Evolutionary conservation across 208 protist species (phyloP).

Genomic region (Tritrichomonas musculus): DNA sequence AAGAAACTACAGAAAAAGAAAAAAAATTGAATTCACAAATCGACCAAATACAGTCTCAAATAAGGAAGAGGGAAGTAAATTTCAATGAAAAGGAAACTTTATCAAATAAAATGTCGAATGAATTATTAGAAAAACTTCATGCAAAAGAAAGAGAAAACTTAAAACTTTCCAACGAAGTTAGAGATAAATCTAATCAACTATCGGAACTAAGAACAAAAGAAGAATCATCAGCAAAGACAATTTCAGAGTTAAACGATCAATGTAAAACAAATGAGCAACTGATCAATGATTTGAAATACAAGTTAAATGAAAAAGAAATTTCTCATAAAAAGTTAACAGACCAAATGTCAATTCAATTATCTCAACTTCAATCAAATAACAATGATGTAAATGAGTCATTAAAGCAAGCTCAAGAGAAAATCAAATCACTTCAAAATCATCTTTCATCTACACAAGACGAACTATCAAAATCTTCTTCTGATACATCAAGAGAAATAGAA

Average conservation of each 20-base stretch:
- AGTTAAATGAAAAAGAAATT: neutral
- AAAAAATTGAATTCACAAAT: slow-evolving; percentile 32
- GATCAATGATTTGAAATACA: neutral
- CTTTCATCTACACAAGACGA: neutral
- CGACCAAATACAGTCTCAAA: no score
- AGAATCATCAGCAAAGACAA: neutral
- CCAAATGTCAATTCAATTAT: neutral
- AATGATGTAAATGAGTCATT: neutral
- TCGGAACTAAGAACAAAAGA: neutral
- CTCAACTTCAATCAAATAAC: no score
- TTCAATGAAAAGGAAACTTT: no score
- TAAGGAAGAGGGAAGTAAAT: no score
- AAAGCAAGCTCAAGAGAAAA: neutral
- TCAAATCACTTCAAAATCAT: neutral
- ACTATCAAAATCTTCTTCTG: neutral
- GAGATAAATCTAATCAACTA: neutral
- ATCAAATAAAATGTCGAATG: neutral
- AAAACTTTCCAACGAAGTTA: neutral
- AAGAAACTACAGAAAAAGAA: slow-evolving; percentile 36
- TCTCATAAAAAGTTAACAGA: no score
- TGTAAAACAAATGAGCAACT: neutral
- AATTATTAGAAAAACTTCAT: neutral
- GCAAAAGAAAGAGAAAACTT: neutral
- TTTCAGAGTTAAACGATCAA: neutral
- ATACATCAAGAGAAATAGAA: no score